These are phyloP conservation scores for Botrytis fabae DNA, from an alignment of 2,329 filamentous ascomycete species.

Conservation along the genomic window DNA sequence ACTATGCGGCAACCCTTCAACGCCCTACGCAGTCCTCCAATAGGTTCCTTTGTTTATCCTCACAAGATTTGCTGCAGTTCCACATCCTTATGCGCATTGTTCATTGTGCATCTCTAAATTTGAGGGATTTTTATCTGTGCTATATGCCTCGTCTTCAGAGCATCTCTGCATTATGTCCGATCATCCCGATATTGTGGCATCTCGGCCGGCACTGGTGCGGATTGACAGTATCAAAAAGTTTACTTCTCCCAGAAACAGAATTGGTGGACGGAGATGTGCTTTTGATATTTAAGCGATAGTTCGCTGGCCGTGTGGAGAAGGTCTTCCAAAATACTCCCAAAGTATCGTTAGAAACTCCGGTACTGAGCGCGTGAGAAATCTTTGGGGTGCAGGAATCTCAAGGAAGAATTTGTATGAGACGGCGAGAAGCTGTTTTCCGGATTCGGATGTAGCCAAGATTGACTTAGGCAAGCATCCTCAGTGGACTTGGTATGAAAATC, in stretches of 20 bases:
- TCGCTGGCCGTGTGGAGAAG: neutral
- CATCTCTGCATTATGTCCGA: neutral
- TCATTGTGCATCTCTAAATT: neutral
- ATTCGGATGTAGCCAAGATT: neutral
- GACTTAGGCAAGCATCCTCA: neutral
- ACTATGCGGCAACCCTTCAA: neutral
- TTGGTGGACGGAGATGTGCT: neutral
- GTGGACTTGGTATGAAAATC: neutral
- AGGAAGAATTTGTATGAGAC: neutral
- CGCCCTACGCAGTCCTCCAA: neutral
- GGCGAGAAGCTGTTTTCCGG: neutral
- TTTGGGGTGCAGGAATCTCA: neutral
- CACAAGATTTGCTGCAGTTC: neutral
- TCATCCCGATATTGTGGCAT: neutral
- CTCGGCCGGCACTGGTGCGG: neutral
- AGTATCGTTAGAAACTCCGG: neutral
- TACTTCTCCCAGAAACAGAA: neutral
- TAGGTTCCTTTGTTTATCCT: neutral
- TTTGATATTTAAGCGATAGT: neutral
- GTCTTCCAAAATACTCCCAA: neutral
- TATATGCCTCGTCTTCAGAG: neutral
- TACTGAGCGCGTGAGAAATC: neutral
- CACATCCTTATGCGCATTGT: neutral
- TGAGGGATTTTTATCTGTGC: neutral
- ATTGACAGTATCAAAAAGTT: neutral